Conservation (phyloP, 2,329 filamentous ascomycete species). For the Alternaria viburni region DNA sequence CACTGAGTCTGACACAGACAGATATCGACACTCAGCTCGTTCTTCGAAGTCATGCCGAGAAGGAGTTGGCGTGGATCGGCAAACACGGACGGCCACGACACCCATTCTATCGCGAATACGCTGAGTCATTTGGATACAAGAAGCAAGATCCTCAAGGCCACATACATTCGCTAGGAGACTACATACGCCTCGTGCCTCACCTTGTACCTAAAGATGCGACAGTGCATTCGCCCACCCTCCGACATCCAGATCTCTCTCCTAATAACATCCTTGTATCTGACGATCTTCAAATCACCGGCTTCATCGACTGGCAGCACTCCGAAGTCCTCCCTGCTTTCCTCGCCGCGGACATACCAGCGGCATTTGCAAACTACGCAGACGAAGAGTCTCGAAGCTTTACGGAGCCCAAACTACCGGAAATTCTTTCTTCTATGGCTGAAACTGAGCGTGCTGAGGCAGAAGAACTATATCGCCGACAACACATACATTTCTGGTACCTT, state of each 20-base stretch:
- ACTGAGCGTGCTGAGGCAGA: slow-evolving; percentile 18
- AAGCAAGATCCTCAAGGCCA: slow-evolving; percentile 28
- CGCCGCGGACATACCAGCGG: slow-evolving; percentile 47
- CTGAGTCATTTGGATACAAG: slow-evolving; percentile 29
- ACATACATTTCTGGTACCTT: slow-evolving; percentile 42
- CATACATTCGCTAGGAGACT: slow-evolving; percentile 19
- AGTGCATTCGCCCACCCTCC: slow-evolving; percentile 30
- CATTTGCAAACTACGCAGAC: slow-evolving; percentile 51
- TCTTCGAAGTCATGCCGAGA: slow-evolving; percentile 29
- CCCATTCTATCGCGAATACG: slow-evolving; percentile 26
- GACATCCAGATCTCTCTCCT: slow-evolving; percentile 46
- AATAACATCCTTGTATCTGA: slow-evolving; percentile 44
- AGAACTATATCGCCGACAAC: slow-evolving; percentile 34
- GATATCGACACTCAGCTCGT: slow-evolving; percentile 20
- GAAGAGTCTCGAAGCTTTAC: slow-evolving; percentile 25
- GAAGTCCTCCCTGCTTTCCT: slow-evolving; percentile 48
- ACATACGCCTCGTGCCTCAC: slow-evolving; percentile 23
- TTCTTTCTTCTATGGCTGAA: slow-evolving; percentile 22
- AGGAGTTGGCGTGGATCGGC: slow-evolving; percentile 34
- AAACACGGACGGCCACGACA: slow-evolving; percentile 23
- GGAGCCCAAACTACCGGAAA: slow-evolving; percentile 23
- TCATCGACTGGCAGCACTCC: slow-evolving; percentile 47
- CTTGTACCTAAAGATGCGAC: slow-evolving; percentile 26
- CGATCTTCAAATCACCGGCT: slow-evolving; percentile 39
- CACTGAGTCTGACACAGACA: not conserved